Evolutionary conservation across 1,284 basidiomycete genomes (phyloP).

Genomic region (Ganoderma resinaceum): DNA sequence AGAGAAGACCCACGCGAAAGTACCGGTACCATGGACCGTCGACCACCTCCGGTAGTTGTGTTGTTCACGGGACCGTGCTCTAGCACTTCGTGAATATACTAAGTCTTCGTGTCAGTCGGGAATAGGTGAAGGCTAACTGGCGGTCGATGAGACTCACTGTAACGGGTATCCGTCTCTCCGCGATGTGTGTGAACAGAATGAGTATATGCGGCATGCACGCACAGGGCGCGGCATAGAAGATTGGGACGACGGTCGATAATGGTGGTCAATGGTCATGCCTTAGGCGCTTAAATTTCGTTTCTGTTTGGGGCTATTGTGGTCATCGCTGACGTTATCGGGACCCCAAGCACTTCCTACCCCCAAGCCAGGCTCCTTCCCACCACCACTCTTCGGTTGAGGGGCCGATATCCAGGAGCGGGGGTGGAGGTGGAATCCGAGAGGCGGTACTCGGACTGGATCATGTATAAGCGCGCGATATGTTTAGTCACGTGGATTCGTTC

Average conservation of each 20-base stretch:
- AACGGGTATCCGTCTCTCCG: background rate
- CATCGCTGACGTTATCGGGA: background rate
- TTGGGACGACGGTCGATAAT: background rate
- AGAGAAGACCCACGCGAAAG: background rate
- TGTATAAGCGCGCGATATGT: too few relatives aligned
- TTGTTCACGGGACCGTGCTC: background rate
- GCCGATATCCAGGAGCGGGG: too few relatives aligned
- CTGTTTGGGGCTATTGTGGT: background rate
- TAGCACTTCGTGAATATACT: background rate
- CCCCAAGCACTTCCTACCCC: background rate
- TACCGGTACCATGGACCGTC: background rate
- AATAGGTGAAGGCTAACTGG: background rate
- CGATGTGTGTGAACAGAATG: background rate
- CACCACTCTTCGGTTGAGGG: too few relatives aligned
- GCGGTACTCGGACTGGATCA: too few relatives aligned
- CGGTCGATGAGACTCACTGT: background rate
- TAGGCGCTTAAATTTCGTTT: background rate
- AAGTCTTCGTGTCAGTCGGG: background rate
- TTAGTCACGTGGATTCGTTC: too few relatives aligned
- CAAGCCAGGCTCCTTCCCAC: too few relatives aligned
- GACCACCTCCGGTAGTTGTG: background rate
- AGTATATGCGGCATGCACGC: background rate
- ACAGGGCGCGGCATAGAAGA: background rate
- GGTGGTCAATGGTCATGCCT: background rate
- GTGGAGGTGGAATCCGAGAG: too few relatives aligned